phyloP scores from a whole-genome alignment of 1,284 basidiomycete species.

The Austropuccinia psidii region DNA sequence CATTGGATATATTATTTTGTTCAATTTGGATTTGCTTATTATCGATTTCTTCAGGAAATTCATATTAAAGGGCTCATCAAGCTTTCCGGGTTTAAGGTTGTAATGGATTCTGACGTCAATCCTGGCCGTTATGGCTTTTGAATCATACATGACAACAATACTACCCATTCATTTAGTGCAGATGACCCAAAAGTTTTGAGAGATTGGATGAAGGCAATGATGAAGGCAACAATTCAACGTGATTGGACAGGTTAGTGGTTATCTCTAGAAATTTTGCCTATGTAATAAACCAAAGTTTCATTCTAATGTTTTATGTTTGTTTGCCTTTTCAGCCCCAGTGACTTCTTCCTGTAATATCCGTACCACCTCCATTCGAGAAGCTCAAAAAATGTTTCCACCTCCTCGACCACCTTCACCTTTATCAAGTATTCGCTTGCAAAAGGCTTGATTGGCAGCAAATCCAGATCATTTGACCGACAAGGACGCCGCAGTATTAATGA shows the following conservation, averaged over 20 bases:
- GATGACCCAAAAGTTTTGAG: constrained; percentile 74
- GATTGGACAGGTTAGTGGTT: constrained; percentile 76
- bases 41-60: constrained; percentile 63
- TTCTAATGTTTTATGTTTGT: too few relatives aligned
- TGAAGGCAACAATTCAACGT: constrained; percentile 94
- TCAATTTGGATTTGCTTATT: too few relatives aligned
- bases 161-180: constrained; percentile 82
- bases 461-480: constrained; percentile 73
- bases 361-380: constrained; percentile 86
- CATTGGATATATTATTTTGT: not conserved
- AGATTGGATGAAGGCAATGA: constrained; percentile 99
- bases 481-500: constrained; percentile 49
- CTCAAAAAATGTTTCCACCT: constrained; percentile 89
- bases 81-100: constrained; percentile 83
- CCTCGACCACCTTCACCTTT: constrained; percentile 89
- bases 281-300: too few relatives aligned
- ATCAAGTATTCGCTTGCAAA: constrained; percentile 78
- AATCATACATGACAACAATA: constrained; percentile 79
- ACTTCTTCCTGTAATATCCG: constrained; percentile 95
- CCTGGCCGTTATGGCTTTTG: constrained; percentile 93
- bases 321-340: constrained; percentile 76
- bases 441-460: constrained; percentile 75
- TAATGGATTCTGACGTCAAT: constrained; percentile 82
- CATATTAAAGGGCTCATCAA: constrained; percentile 94
- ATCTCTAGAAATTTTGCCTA: too few relatives aligned